Conservation (phyloP, 2,329 filamentous ascomycete species). For the Sporothrix globosa region DNA sequence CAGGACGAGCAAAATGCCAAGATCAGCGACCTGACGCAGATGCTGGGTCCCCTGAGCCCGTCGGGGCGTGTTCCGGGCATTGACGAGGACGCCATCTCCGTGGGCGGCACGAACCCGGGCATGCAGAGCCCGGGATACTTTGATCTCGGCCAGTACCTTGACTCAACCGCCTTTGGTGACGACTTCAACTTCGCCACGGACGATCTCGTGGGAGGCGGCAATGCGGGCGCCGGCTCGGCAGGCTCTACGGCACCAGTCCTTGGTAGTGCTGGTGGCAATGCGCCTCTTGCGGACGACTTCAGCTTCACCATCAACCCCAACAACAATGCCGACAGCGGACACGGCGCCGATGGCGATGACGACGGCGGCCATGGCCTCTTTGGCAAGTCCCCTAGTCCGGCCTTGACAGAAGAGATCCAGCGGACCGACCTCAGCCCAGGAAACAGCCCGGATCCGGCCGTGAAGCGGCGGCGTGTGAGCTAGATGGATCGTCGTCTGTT, state of each 20-base stretch:
- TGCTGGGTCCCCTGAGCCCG: slow-evolving; percentile 79
- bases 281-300: slow-evolving; percentile 9
- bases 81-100: slow-evolving; percentile 45
- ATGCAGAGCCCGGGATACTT: slow-evolving; percentile 43
- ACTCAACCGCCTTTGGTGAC: slow-evolving; percentile 50
- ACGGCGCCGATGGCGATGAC: slow-evolving; percentile 9
- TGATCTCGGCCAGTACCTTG: slow-evolving; percentile 57
- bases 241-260: background rate
- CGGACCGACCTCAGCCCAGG: slow-evolving; percentile 24
- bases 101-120: background rate
- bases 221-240: background rate
- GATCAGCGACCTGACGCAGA: slow-evolving; percentile 72
- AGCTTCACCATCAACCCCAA: slow-evolving; percentile 22
- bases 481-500: background rate
- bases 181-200: slow-evolving; percentile 54
- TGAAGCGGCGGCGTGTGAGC: slow-evolving; percentile 29
- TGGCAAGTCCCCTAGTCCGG: slow-evolving; percentile 30
- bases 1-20: slow-evolving; percentile 78
- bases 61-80: slow-evolving; percentile 77
- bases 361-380: slow-evolving; percentile 27
- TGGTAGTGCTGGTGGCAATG: background rate
- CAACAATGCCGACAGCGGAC: background rate
- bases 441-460: slow-evolving; percentile 23
- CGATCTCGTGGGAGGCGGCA: slow-evolving; percentile 43
- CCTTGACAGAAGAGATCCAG: slow-evolving; percentile 29